Evolutionary conservation across 2,329 filamentous ascomycete genomes (phyloP).

Genomic region (Botrytis sinoallii): DNA sequence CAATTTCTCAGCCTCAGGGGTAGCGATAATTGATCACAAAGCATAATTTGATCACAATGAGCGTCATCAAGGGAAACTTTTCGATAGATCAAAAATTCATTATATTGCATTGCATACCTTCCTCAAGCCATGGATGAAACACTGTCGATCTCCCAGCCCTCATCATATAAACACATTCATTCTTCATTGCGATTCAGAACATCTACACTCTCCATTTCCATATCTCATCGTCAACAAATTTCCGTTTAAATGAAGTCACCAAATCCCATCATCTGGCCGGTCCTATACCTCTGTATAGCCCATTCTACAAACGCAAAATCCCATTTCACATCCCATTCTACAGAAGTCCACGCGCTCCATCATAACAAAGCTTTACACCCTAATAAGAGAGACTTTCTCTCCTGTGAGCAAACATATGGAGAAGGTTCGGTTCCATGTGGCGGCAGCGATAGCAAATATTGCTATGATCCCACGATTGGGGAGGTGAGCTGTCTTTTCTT

Average conservation of each 20-base stretch:
- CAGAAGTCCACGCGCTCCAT: neutral
- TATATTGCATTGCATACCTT: neutral
- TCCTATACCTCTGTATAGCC: neutral
- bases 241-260: neutral
- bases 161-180: neutral
- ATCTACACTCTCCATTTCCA: neutral
- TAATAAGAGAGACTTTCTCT: conserved; percentile 21
- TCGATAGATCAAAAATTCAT: conserved; percentile 8
- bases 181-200: neutral
- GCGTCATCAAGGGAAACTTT: neutral
- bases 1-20: neutral
- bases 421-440: conserved; percentile 24
- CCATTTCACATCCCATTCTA: neutral
- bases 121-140: neutral
- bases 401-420: conserved; percentile 26
- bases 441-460: conserved; percentile 20
- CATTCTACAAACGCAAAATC: neutral
- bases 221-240: neutral
- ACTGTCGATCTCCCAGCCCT: neutral
- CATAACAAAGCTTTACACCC: neutral
- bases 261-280: neutral
- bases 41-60: neutral
- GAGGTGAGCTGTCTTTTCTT: conserved; percentile 20
- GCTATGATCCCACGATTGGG: conserved; percentile 29
- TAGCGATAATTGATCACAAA: neutral